Evolutionary conservation across 495 filamentous ascomycete genomes (phyloP).

Genomic region (Opeltia flavorubescens): DNA sequence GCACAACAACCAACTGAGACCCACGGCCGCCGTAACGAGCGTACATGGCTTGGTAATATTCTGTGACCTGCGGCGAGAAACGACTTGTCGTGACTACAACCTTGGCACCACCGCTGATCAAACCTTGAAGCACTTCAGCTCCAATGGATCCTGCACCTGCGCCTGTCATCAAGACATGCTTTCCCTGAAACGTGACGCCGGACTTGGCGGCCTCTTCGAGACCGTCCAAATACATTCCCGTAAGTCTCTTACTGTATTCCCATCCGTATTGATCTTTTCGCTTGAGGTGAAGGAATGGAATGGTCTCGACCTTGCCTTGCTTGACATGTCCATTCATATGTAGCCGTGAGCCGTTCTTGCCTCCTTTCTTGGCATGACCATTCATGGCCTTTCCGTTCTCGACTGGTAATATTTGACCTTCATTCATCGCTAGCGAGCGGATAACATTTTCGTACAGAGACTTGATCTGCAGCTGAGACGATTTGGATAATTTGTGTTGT

Average conservation of each 20-base stretch:
- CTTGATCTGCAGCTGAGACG: constrained; percentile 90
- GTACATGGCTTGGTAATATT: constrained; percentile 99
- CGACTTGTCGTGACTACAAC: constrained; percentile 92
- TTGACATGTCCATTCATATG: constrained; percentile 39
- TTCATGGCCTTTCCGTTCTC: constrained; percentile 47
- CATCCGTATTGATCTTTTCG: constrained; percentile 87
- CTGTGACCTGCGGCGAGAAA: constrained; percentile 92
- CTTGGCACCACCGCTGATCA: constrained; percentile 92
- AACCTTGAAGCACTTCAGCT: constrained; percentile 91
- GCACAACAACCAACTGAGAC: constrained; percentile 92
- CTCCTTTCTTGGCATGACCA: constrained; percentile 48
- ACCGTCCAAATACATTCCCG: constrained; percentile 79
- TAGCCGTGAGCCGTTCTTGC: constrained; percentile 39
- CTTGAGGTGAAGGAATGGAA: constrained; percentile 95
- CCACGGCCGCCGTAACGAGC: constrained; percentile 82
- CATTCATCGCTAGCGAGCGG: constrained; percentile 88
- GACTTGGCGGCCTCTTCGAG: constrained; percentile 74
- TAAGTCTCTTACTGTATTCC: constrained; percentile 98
- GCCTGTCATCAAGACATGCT: constrained; percentile 96
- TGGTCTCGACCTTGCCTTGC: constrained; percentile 86
- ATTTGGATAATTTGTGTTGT: constrained; percentile 91
- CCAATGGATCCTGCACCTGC: constrained; percentile 96
- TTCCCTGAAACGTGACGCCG: constrained; percentile 84
- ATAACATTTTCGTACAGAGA: constrained; percentile 83
- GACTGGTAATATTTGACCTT: constrained; percentile 85